These are phyloP conservation scores for Cryptomeria japonica DNA, from an alignment of 75 land plant species.

Conservation along the genomic window DNA sequence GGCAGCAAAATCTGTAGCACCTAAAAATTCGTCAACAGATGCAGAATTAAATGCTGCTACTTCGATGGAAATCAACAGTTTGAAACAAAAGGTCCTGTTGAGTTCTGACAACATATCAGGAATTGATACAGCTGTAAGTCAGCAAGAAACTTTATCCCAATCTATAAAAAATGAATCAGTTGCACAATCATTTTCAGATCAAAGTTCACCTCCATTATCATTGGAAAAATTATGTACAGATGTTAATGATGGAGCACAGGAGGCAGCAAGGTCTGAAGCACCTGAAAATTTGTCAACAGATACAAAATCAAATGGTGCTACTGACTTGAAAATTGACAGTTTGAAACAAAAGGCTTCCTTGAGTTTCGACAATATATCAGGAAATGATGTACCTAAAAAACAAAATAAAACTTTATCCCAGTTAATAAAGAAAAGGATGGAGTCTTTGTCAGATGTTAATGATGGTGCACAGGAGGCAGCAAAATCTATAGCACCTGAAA, in stretches of 20 bases:
- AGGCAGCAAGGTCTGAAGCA: neutral
- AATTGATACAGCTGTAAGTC: neutral
- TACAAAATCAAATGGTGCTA: conserved; percentile 1
- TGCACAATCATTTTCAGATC: neutral
- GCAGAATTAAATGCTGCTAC: neutral
- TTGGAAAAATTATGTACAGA: neutral
- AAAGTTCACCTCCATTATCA: neutral
- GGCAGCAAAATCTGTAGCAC: neutral
- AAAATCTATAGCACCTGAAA: neutral
- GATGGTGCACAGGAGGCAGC: neutral
- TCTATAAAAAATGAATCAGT: neutral
- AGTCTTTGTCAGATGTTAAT: neutral
- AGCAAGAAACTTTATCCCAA: neutral
- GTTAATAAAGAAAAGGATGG: neutral
- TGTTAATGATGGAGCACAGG: neutral
- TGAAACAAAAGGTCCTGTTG: neutral
- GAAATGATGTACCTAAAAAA: neutral
- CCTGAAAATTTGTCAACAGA: neutral
- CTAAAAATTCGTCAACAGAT: neutral
- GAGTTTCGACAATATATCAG: neutral
- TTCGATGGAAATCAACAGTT: neutral
- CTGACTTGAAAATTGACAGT: neutral
- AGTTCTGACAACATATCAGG: neutral
- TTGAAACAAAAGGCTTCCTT: neutral
- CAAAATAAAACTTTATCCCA: neutral